Evolutionary conservation across 2,329 filamentous ascomycete species (phyloP), one percentile per base, ranked within the genome.

Genomic region (Dryadomyces sulphureus): DNA sequence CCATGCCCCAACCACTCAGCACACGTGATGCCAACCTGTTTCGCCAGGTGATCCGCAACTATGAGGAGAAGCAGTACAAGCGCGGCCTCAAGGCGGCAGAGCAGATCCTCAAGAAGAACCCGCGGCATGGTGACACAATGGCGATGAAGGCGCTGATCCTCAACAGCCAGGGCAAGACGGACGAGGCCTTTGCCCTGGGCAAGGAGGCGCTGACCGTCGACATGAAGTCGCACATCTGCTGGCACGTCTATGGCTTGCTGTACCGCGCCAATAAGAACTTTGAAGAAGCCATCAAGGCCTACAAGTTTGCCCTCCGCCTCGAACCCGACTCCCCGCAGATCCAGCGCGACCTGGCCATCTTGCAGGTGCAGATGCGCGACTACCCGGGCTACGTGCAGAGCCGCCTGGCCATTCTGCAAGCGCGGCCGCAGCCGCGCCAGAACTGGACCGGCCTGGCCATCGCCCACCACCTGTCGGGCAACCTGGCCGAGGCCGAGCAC

Each of bases 221-320:
- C 62, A 96, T 98, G 89, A 95, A 93, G 69, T 95, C 89, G 57
- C 90, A 96, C 65, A 89, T 98, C 57, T 96, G 89, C 72, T 98
- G 92, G 92, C 93, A 98, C 65, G 92, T 98, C 50, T 98, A 96
- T 62, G 92, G 93, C 27, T 67, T 98, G 54, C 74, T 98, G 43
- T 96, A 94, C 66, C 81, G 90, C 44, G 82, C 86, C 42, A 83
- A 84, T 60, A 96, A 96, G 73, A 96, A 98, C 66, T 96, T 93
- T 57, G 92, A 96, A 63, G 92, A 96, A 67, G 90, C 93, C 9
- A 95, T 95, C 68, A 96, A 96, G 72, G 93, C 92, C 48, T 98
- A 98, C 72, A 93, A 94, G 62, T 94, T 94, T 63, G 92, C 92
- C 16, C 69, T 98, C 55, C 81, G 79, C 60, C 75, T 96, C 49